phyloP scores from a whole-genome alignment of 176 grass and related monocot genomes.

The Panicum miliaceum region DNA sequence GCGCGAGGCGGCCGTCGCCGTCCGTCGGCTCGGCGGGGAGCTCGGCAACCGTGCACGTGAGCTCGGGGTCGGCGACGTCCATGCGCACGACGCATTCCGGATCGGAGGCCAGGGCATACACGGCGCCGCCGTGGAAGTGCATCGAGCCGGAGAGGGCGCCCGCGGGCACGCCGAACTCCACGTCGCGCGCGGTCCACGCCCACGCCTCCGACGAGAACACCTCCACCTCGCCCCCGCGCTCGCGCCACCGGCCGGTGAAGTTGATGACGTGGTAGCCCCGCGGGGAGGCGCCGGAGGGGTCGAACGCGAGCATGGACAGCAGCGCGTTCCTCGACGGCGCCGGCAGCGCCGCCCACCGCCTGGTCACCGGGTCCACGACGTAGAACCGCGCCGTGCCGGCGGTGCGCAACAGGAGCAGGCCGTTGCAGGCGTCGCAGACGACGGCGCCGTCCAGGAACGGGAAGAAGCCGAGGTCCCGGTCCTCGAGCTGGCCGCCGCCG shows the following conservation, averaged over 20 bases:
- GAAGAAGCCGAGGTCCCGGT: conserved; percentile 56
- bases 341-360: conserved; percentile 52
- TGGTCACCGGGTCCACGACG: conserved; percentile 58
- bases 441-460: conserved; percentile 26
- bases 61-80: conserved; percentile 7
- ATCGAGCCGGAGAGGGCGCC: conserved; percentile 40
- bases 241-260: conserved; percentile 52
- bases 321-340: conserved; percentile 30
- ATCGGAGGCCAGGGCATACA: conserved; percentile 55
- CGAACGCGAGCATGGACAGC: conserved; percentile 64
- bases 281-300: conserved; percentile 25
- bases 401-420: conserved; percentile 57
- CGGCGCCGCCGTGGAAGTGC: conserved; percentile 51
- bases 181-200: conserved; percentile 40
- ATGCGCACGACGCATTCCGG: conserved; percentile 46
- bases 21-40: conserved; percentile 44
- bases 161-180: conserved; percentile 43
- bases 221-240: conserved; percentile 49
- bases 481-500: conserved; percentile 22
- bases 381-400: conserved; percentile 22
- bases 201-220: conserved; percentile 61
- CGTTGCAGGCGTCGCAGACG: conserved; percentile 60
- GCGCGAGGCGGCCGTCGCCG: conserved; percentile 37
- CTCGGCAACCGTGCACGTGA: conserved; percentile 27
- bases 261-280: conserved; percentile 54